phyloP scores from a whole-genome alignment of 1,139 yeast genomes.

The Yamadazyma sp. region DNA sequence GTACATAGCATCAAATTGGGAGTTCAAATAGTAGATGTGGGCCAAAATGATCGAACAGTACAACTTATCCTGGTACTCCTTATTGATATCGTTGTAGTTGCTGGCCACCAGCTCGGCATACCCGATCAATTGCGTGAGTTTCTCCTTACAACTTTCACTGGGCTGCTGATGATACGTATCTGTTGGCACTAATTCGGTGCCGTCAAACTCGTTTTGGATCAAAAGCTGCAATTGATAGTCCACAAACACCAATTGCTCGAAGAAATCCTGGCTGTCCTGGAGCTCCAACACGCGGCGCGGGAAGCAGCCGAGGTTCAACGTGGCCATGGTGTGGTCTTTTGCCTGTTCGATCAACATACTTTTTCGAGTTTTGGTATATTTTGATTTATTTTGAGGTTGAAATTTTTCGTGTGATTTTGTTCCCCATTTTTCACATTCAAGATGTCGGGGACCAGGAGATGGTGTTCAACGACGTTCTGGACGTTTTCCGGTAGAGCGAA shows the following conservation, averaged over 20 bases:
- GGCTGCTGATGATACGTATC: slow-evolving; percentile 15
- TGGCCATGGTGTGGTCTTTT: slow-evolving; percentile 13
- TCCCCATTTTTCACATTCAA: slow-evolving; percentile 4
- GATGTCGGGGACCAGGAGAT: too few species aligned
- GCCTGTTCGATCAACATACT: slow-evolving; percentile 14
- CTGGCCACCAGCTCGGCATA: slow-evolving; percentile 30
- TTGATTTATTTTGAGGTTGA: neutral
- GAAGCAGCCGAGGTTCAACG: slow-evolving; percentile 40
- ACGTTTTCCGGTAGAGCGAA: too few species aligned
- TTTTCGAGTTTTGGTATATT: neutral
- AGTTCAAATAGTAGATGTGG: slow-evolving; percentile 35
- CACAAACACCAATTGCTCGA: slow-evolving; percentile 37
- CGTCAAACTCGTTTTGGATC: slow-evolving; percentile 33
- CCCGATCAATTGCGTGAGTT: slow-evolving; percentile 29
- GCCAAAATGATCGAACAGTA: slow-evolving; percentile 36
- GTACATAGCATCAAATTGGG: slow-evolving; percentile 25
- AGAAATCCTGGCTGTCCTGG: slow-evolving; percentile 36
- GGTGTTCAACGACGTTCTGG: too few species aligned
- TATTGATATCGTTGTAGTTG: slow-evolving; percentile 26
- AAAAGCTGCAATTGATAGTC: slow-evolving; percentile 42
- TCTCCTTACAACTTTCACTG: slow-evolving; percentile 20
- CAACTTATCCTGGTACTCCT: slow-evolving; percentile 31
- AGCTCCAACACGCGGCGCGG: slow-evolving; percentile 35
- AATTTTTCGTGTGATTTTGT: slow-evolving; percentile 1
- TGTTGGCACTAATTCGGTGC: slow-evolving; percentile 27